Evolutionary conservation across 495 filamentous ascomycete genomes (phyloP).

Genomic region (Friedmanniomyces endolithicus): DNA sequence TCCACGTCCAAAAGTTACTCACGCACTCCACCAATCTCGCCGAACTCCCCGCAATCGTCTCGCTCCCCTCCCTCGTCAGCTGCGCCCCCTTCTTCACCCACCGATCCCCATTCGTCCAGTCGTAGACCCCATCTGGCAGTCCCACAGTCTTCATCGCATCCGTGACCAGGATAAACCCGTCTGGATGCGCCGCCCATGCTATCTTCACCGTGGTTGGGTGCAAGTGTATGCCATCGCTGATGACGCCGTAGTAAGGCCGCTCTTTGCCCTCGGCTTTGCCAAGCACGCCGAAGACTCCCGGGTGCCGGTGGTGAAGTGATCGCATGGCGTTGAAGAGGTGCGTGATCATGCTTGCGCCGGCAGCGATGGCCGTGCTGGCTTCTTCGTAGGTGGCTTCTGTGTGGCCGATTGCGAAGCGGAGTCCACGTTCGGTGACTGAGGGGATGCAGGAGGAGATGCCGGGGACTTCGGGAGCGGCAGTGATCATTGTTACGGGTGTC

Average conservation of each 20-base stretch:
- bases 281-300: constrained; percentile 69
- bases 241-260: constrained; percentile 52
- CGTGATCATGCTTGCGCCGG: constrained; percentile 72
- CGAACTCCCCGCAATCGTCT: constrained; percentile 62
- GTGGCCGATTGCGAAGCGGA: constrained; percentile 69
- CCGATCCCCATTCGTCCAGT: constrained; percentile 64
- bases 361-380: constrained; percentile 49
- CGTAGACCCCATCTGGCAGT: constrained; percentile 61
- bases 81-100: constrained; percentile 56
- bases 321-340: constrained; percentile 88
- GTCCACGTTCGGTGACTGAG: constrained; percentile 44
- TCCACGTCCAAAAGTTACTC: constrained; percentile 66
- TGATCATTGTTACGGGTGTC: constrained; percentile 57
- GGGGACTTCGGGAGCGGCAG: constrained; percentile 64
- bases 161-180: constrained; percentile 54
- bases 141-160: constrained; percentile 58
- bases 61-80: constrained; percentile 54
- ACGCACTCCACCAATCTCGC: constrained; percentile 68
- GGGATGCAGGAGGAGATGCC: constrained; percentile 50
- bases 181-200: constrained; percentile 48
- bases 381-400: constrained; percentile 67
- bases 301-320: constrained; percentile 72
- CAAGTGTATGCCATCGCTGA: constrained; percentile 55
- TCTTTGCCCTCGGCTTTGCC: constrained; percentile 35
- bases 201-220: constrained; percentile 53